Conservation (phyloP, 1,284 basidiomycete species). For the Papiliotrema fonsecae region DNA sequence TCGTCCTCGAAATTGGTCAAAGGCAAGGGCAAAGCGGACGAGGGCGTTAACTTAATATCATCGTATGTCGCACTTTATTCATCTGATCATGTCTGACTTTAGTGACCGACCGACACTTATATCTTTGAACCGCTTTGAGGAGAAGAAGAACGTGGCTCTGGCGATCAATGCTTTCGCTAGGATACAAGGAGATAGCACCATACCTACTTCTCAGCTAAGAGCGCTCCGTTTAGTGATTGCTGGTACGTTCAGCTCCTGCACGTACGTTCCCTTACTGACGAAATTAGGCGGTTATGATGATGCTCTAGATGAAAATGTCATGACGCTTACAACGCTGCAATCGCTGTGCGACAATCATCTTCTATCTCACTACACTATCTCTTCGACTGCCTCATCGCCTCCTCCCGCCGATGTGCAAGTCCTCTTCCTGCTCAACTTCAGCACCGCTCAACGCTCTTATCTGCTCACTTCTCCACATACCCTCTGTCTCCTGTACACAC, state of each 20-base stretch:
- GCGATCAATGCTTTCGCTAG: constrained; percentile 69
- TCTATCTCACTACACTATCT: constrained; percentile 55
- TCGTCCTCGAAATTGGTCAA: constrained; percentile 28
- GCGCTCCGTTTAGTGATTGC: constrained; percentile 64
- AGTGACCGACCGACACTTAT: constrained; percentile 72
- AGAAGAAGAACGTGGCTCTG: constrained; percentile 84
- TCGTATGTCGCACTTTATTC: constrained; percentile 55
- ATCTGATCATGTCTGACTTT: constrained; percentile 1
- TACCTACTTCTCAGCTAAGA: constrained; percentile 20
- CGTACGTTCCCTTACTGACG: constrained; percentile 3
- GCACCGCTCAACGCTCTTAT: constrained; percentile 68
- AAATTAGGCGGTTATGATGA: constrained; percentile 68
- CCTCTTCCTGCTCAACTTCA: constrained; percentile 81
- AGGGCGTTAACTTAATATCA: constrained; percentile 57
- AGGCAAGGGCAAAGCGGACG: constrained; percentile 43
- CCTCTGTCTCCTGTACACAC: constrained; percentile 81
- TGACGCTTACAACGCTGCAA: constrained; percentile 59
- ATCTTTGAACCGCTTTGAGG: constrained; percentile 92
- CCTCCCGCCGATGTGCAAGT: constrained; percentile 53
- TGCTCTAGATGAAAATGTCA: constrained; percentile 64
- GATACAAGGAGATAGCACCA: constrained; percentile 18
- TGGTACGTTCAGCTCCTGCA: constrained; percentile 50
- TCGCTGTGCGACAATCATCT: constrained; percentile 53
- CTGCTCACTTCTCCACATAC: constrained; percentile 64
- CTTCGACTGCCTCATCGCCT: constrained; percentile 47